Base-by-base conservation (phyloP, 441 rosid genomes). In the Biscutella auriculata region DNA sequence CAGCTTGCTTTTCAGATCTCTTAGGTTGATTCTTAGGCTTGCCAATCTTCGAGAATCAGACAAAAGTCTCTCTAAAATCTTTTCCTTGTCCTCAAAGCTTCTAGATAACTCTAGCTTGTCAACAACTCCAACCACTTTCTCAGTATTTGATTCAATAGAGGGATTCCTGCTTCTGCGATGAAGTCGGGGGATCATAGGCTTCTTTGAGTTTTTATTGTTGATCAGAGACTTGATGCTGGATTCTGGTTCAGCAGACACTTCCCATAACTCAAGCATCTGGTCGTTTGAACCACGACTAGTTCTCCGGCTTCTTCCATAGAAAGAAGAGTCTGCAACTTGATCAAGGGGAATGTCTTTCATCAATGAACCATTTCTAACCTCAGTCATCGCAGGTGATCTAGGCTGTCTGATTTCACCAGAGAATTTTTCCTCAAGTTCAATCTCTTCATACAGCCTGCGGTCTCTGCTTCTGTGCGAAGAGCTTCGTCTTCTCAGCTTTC, bases 341-440 rank as follows among this genome's bases (percentile, higher is more conserved):
- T 94, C 99, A 6, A 94, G 95, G 0, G 73, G 94, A 63, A 94
- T 94, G 67, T 94, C 99, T 78, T 89, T 94, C 91, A 82, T 74
- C 72, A 70, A 65, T 37, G 66, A 68, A 53, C 78, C 80, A 52
- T 65, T 66, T 66, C 63, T 77, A 54, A 14, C 42, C 63, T 73
- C 87, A 32, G 78, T 41, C 60, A 46, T 33, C 45, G 57, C 68
- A 21, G 74, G 70, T 40, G 71, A 73, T 60, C 65, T 69, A 37
- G 51, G 69, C 42, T 67, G 50, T 75, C 70, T 73, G n/a, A 67
- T 62, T 39, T 71, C 69, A 44, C 48, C 74, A 48, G 75, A 10
- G 46, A 57, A 50, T 11, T 70, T 73, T 52, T 74, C 72, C 27
- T 55, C 70, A 60, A 60, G 66, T 30, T 69, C 79, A 23, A 50